Base-by-base conservation (phyloP, 2,329 filamentous ascomycete genomes). In the Botryotinia globosa region DNA sequence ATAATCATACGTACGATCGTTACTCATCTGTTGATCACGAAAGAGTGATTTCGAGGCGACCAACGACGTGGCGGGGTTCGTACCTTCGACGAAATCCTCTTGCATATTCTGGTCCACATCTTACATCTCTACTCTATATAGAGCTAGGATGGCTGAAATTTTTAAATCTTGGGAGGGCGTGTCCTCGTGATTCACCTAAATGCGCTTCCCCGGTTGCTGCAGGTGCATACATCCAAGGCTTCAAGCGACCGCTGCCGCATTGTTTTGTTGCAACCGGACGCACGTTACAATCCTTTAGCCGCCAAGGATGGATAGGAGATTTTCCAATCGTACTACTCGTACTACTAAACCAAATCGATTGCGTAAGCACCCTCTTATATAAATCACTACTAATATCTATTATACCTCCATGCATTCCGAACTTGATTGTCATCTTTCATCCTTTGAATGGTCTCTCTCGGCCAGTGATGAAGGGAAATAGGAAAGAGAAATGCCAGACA, bases 261-360 rank as follows among this genome's bases (percentile, higher is more conserved):
- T 73, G 54, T 73, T 74, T 51, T 70, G 66, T 63, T 58, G 67
- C 66, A 65, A 42, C 56, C 18, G 48, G 48, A 67, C 62, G 62
- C 66, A 62, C 37, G 58, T 72, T 44, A 63, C 69, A 48, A 44
- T 42, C 29, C 59, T 76, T 76, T 77, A 76, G 75, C 75, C 75
- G 75, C 75, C 73, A 73, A 73, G 72, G 44, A 72, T 72, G 66
- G 51, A 68, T 45, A 66, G 51, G 58, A 54, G 42, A 67, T 70
- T 64, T 70, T 39, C 14, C 63, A 42, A 37, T 69, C 25, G 56
- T 72, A 34, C 61, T 37, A 37, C 8, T 34, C 34, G 34, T 34
- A 34, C 7, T 48, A 59, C 51, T 34, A 32, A 16, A 72, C 48
- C 32, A 66, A 34, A 29, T 45, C 20, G 16, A 44, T 70, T 45